These are phyloP conservation scores for Nymphaea thermarum DNA, from an alignment of 164 flowering plant species.

Conservation along the genomic window DNA sequence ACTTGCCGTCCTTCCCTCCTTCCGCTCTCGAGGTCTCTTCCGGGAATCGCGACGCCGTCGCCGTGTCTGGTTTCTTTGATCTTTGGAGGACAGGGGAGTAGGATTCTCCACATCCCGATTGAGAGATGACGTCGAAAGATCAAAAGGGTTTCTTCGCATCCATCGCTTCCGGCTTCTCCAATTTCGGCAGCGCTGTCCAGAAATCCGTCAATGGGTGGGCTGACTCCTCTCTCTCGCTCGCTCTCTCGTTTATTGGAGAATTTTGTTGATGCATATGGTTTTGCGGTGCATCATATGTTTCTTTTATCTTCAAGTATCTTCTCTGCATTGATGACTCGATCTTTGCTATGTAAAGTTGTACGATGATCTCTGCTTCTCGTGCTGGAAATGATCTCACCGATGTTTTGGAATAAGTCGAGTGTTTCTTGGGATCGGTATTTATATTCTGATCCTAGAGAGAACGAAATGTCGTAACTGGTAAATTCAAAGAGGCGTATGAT, in stretches of 20 bases:
- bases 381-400: no score
- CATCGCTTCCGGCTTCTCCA: constrained; percentile 26
- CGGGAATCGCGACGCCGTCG: neutral
- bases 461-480: no score
- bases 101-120: neutral
- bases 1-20: neutral
- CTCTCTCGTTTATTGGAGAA: neutral
- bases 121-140: constrained; percentile 35
- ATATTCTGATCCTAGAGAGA: no score
- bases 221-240: neutral
- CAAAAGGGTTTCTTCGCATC: constrained; percentile 43
- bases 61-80: neutral
- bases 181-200: constrained; percentile 32
- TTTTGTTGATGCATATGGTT: neutral
- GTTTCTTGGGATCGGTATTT: no score
- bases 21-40: neutral
- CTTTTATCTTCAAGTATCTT: neutral
- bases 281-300: neutral
- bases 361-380: neutral
- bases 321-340: neutral
- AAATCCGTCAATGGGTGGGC: constrained; percentile 40
- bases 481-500: no score
- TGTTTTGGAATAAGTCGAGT: no score
- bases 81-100: neutral
- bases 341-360: neutral